Percentiles rank a stretch among this genome's conserved stretches.
These are phyloP conservation scores for Lodderomyces orthopsilosis DNA, from an alignment of 1,139 yeast species.

Conservation along the genomic window DNA sequence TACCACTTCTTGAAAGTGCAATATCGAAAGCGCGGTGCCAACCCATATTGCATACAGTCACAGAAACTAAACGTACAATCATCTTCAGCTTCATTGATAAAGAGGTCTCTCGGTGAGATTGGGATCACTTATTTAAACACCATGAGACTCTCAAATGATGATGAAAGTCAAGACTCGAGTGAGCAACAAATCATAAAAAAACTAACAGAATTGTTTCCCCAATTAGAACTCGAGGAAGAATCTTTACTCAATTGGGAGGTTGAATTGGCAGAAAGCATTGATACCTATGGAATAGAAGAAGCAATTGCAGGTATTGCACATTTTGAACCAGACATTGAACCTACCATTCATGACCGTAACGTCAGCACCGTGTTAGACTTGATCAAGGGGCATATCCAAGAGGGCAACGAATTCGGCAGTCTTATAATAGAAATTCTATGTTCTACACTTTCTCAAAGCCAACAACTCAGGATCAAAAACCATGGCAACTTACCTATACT, in stretches of 20 bases:
- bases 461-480: neutral
- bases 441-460: conserved; percentile 1
- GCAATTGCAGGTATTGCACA: conserved; percentile 19
- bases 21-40: too few species aligned
- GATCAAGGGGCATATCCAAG: conserved; percentile 21
- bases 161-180: neutral
- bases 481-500: neutral
- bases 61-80: too few species aligned
- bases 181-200: neutral
- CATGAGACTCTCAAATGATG: neutral
- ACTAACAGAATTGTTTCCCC: conserved; percentile 16
- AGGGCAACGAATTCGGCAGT: conserved; percentile 20
- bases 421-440: conserved; percentile 16
- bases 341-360: neutral
- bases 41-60: neutral
- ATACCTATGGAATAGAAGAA: conserved; percentile 2
- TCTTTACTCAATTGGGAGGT: conserved; percentile 37
- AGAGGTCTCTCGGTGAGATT: neutral
- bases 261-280: conserved; percentile 27
- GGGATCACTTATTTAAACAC: neutral
- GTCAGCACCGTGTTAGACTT: conserved; percentile 8
- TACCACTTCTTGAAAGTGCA: neutral
- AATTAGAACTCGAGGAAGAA: conserved; percentile 26
- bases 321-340: conserved; percentile 7
- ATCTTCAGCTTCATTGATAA: too few species aligned